Conservation (phyloP, 208 protist species). For the Trypanosoma theileri region DNA sequence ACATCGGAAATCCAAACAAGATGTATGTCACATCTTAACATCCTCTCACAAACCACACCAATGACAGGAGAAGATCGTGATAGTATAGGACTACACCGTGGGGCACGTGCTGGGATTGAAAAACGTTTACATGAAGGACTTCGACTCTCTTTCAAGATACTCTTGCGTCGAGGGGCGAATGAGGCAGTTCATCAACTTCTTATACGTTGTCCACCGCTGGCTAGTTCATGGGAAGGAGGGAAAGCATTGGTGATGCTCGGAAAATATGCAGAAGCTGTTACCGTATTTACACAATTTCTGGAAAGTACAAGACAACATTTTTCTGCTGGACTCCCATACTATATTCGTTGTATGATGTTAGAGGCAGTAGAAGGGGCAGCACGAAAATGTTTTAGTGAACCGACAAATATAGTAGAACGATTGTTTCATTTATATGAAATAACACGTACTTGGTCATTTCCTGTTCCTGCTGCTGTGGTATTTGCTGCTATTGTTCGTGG, state of each 20-base stretch:
- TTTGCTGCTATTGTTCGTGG: conserved; percentile 27
- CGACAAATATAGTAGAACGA: background rate
- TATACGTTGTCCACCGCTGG: conserved; percentile 42
- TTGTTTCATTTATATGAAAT: conserved; percentile 19
- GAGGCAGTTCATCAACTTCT: conserved; percentile 42
- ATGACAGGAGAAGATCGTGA: conserved; percentile 24
- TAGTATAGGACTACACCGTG: conserved; percentile 20
- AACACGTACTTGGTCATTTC: conserved; percentile 28
- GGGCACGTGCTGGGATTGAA: conserved; percentile 32
- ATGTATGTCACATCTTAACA: conserved; percentile 29
- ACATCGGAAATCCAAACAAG: conserved; percentile 28
- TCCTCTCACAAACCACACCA: conserved; percentile 23
- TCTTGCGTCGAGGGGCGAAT: conserved; percentile 41
- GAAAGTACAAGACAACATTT: conserved; percentile 21
- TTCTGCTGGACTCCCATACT: conserved; percentile 28
- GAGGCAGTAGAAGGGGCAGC: conserved; percentile 29
- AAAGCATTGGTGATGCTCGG: conserved; percentile 47
- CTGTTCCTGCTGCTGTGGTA: conserved; percentile 21
- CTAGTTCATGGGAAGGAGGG: conserved; percentile 70
- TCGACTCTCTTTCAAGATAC: conserved; percentile 63
- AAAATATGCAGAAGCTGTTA: conserved; percentile 41
- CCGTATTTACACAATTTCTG: conserved; percentile 42
- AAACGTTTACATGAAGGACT: conserved; percentile 51
- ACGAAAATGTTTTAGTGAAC: background rate
- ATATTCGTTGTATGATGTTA: conserved; percentile 27